phyloP scores from a whole-genome alignment of 768 basidiomycete species.

The Agaricus blazei region DNA sequence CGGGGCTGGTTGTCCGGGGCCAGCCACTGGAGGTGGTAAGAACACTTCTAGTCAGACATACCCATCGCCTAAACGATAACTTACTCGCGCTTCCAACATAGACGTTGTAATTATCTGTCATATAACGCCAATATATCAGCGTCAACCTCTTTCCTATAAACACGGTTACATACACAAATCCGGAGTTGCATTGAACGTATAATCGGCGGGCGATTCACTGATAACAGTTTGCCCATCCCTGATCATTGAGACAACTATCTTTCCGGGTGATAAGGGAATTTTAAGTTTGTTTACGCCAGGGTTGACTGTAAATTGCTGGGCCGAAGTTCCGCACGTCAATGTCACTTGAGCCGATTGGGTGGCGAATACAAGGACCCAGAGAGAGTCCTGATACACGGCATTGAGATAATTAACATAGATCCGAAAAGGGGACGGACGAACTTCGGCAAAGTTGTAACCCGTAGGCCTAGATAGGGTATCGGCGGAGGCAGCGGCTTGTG shows the following conservation, averaged over 20 bases:
- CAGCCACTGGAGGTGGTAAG: neutral
- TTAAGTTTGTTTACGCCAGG: conserved; percentile 61
- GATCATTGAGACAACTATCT: conserved; percentile 51
- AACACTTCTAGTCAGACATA: too few relatives aligned
- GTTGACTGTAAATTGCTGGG: conserved; percentile 35
- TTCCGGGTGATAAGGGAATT: conserved; percentile 48
- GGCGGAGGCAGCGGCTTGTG: conserved; percentile 34
- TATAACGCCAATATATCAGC: conserved; percentile 10
- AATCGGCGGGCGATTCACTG: conserved; percentile 41
- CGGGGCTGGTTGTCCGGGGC: conserved; percentile 10
- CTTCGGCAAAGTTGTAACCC: conserved; percentile 47
- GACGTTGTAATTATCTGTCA: conserved; percentile 58
- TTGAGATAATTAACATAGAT: neutral
- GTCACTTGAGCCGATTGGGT: conserved; percentile 48
- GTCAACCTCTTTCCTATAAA: neutral
- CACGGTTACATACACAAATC: conserved; percentile 26
- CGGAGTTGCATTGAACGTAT: conserved; percentile 31
- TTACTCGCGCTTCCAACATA: conserved; percentile 47
- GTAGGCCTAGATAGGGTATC: conserved; percentile 43
- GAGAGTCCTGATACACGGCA: conserved; percentile 35
- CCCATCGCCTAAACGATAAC: conserved; percentile 9
- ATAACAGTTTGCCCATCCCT: conserved; percentile 47
- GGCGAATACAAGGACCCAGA: conserved; percentile 65
- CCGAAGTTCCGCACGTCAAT: conserved; percentile 38
- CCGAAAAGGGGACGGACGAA: conserved; percentile 16